Conservation (phyloP, 768 basidiomycete genomes). For the Mycena epipterygia region DNA sequence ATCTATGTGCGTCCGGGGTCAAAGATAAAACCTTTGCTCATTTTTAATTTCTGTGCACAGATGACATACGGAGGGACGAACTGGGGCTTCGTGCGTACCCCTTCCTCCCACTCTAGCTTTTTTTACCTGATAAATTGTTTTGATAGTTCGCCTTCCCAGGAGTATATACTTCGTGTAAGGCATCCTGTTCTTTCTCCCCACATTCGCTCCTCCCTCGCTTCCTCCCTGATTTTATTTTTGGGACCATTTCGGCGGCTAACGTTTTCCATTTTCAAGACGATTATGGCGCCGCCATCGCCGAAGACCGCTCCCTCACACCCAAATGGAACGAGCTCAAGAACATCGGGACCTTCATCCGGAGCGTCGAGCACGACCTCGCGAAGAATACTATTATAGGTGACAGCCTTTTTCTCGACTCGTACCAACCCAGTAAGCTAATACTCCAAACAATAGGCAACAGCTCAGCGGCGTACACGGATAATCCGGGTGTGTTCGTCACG, state of each 20-base stretch:
- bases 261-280: slow-evolving; percentile 17
- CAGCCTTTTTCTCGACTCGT: not conserved
- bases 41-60: not conserved
- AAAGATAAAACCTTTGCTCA: not conserved
- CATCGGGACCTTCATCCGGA: slow-evolving; percentile 29
- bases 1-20: slow-evolving; percentile 21
- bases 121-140: slow-evolving; percentile 4
- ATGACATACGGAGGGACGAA: slow-evolving; percentile 30
- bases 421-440: slow-evolving; percentile 6
- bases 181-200: not conserved
- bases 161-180: slow-evolving; percentile 26
- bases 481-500: slow-evolving; percentile 22
- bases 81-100: slow-evolving; percentile 25
- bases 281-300: slow-evolving; percentile 27
- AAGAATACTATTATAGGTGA: slow-evolving; percentile 24
- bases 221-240: not conserved
- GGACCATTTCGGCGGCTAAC: not conserved
- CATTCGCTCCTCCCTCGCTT: not conserved
- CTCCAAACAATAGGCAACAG: slow-evolving; percentile 18
- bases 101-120: not conserved
- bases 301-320: slow-evolving; percentile 25
- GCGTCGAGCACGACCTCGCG: slow-evolving; percentile 25
- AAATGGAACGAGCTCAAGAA: slow-evolving; percentile 32
- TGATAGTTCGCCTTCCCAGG: slow-evolving; percentile 25
- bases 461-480: slow-evolving; percentile 25